Evolutionary conservation across 2,329 filamentous ascomycete genomes (phyloP), one percentile per base, ranked within the genome.

Genomic region (Catunica adiposa): DNA sequence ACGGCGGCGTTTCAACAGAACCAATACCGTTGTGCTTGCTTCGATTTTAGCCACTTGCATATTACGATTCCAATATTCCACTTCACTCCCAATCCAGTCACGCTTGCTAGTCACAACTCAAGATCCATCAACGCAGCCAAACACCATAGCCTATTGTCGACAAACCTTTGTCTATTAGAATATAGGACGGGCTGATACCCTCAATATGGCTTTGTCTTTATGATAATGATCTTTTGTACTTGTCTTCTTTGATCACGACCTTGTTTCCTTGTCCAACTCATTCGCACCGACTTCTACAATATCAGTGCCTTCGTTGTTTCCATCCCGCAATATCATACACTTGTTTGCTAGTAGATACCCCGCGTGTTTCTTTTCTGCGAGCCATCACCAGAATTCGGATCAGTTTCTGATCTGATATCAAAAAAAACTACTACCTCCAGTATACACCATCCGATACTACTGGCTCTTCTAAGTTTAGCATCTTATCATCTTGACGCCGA

Each of bases 261-360:
- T 60, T 42, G 56, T 59, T 62, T 58, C 57, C 42, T 61, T 56
- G 60, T 62, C 59, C 61, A 61, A 17, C 47, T 61, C 60, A 57
- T 58, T 59, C 58, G 60, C 52, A 51, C n/a, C 22, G 37, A 8
- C 42, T 17, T 51, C 20, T 50, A n/a, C 23, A n/a, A 20, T 55
- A 11, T n/a, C 25, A 22, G 6, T 37, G 37, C 46, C 15, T 23
- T 15, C n/a, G 22, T 56, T 34, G n/a, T 31, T 22, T n/a, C 29
- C 54, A 11, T 31, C 47, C 46, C n/a, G 44, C 29, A 26, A 25
- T 34, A 20, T 51, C 22, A 11, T 29, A 14, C 29, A 23, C 46
- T 17, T 8, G 1, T 48, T n/a, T 34, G 29, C 29, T 34, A 34
- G 29, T 11, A 34, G 29, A 11, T 55, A 46, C 26, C 53, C 34